Evolutionary conservation across 495 filamentous ascomycete genomes (phyloP), one percentile per base, ranked within the genome.

Genomic region (Xylaria grammica): DNA sequence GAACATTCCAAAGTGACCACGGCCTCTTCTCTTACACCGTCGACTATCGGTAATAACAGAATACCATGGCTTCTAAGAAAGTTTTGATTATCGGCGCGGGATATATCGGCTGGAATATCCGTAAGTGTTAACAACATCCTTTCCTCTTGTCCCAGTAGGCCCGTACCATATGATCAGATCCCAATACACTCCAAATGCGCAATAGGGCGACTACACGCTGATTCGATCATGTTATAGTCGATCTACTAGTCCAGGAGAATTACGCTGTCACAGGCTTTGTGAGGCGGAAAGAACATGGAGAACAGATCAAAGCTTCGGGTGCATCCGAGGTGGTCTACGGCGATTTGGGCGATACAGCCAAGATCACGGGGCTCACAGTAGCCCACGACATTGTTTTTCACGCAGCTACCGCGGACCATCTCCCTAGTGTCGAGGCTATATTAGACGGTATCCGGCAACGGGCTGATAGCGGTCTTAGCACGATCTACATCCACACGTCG

Each of bases 401-500:
- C 60, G 75, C 76, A 3, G 77, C 79, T 17, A 73, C 74, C 15
- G 68, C 70, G 15, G 76, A 81, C 57, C 69, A 81, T 36, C 52
- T 79, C 30, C 70, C 74, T 1, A 73, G 69, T 20, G 75, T 70
- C 1, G 51, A 73, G 54, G 74, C 77, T 9, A 65, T 79, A 3
- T 42, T 81, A 1, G 69, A 69, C 20, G 77, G 75, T n/a, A 60
- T 79, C 52, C 52, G 63, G 45, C 59, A 74, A 38, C 69, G 78
- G 4, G 72, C 68, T 5, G 53, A 68, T 3, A 65, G 61, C 24
- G 73, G 69, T 1, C 63, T 66, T 15, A 49, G 48, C 11, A 73
- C 71, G 5, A 78, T 75, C 59, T 79, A 70, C 68, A 79, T 81
- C 58, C 78, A 80, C 49, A 80, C 78, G 17, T 74, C 72, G 19